Evolutionary conservation across 495 filamentous ascomycete genomes (phyloP).

Genomic region (Peziza echinospora): DNA sequence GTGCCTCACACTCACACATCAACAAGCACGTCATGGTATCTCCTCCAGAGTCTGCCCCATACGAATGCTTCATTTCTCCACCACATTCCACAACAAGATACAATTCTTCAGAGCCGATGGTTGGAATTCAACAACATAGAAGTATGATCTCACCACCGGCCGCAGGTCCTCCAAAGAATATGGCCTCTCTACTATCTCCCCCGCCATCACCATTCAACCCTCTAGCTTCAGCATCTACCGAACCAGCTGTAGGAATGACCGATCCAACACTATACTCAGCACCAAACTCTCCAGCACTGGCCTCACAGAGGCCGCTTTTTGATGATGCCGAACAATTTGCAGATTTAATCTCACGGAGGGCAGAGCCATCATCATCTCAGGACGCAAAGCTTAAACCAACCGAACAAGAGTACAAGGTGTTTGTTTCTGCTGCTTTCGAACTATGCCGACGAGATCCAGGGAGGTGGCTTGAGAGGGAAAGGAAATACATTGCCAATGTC

Average conservation of each 20-base stretch:
- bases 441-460: constrained; percentile 15
- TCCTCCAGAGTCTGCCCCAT: constrained; percentile 14
- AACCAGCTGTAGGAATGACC: constrained; percentile 10
- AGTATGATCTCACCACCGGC: neutral
- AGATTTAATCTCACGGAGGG: constrained; percentile 16
- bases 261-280: constrained; percentile 12
- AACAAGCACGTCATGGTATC: constrained; percentile 10
- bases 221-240: constrained; percentile 2
- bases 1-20: neutral
- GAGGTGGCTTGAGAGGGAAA: constrained; percentile 16
- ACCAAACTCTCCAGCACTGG: constrained; percentile 4
- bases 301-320: constrained; percentile 16
- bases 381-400: constrained; percentile 11
- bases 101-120: constrained; percentile 9
- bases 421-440: constrained; percentile 17
- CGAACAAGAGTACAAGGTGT: constrained; percentile 16
- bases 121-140: constrained; percentile 11
- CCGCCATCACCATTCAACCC: constrained; percentile 10
- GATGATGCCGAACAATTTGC: constrained; percentile 13
- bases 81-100: constrained; percentile 12
- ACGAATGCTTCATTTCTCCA: constrained; percentile 16
- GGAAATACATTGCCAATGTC: constrained; percentile 12
- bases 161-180: neutral
- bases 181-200: constrained; percentile 15
- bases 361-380: constrained; percentile 8